phyloP scores from a whole-genome alignment of 441 rosid genomes.

The Macaranga tanarius region DNA sequence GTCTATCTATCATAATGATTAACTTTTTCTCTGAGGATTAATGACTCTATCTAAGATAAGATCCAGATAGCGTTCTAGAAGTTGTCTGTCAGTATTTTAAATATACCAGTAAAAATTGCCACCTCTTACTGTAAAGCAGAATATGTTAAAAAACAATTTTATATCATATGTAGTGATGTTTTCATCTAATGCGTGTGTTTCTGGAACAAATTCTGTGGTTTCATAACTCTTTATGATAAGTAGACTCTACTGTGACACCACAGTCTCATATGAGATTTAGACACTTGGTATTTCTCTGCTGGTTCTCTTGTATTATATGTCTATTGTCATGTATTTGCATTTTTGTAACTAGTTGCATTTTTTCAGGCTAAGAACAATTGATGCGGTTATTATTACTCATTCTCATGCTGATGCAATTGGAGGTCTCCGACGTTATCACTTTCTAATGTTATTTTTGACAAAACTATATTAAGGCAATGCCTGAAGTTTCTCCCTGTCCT shows the following conservation, averaged over 20 bases:
- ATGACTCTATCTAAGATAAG: background rate
- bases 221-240: background rate
- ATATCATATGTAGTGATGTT: slow-evolving; percentile 12
- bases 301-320: slow-evolving; percentile 21
- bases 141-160: background rate
- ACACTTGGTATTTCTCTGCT: slow-evolving; percentile 12
- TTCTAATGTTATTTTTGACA: slow-evolving; percentile 28
- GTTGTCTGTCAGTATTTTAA: background rate
- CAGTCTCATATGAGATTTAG: background rate
- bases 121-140: background rate
- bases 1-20: background rate
- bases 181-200: background rate
- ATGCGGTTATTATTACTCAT: slow-evolving; percentile 95
- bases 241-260: background rate
- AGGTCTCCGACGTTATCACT: slow-evolving; percentile 72
- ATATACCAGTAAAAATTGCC: background rate
- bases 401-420: slow-evolving; percentile 98
- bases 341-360: slow-evolving; percentile 50
- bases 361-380: slow-evolving; percentile 96
- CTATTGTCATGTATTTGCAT: slow-evolving; percentile 25
- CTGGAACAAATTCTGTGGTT: background rate
- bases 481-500: slow-evolving; percentile 19
- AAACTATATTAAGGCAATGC: background rate
- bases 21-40: background rate
- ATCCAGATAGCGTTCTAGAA: background rate